Conservation (phyloP, 768 basidiomycete genomes). For the Boletus patriciae region DNA sequence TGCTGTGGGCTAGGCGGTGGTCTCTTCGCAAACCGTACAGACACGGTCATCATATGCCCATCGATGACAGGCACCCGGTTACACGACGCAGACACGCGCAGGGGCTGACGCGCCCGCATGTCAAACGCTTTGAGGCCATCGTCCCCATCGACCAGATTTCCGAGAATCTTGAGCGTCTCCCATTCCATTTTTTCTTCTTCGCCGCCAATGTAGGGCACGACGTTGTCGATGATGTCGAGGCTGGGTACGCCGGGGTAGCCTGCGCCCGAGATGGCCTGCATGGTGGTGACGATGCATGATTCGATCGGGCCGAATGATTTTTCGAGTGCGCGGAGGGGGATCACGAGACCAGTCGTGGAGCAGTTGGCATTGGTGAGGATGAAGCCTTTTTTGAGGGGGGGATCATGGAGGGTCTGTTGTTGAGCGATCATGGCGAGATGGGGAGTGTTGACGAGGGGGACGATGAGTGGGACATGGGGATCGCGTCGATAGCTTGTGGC, state of each 20-base stretch:
- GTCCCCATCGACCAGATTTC: constrained; percentile 64
- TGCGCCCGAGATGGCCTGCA: constrained; percentile 96
- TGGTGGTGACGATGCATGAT: constrained; percentile 85
- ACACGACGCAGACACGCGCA: constrained; percentile 91
- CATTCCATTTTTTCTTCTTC: constrained; percentile 99
- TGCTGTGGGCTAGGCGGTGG: constrained; percentile 87
- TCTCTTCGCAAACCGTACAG: constrained; percentile 73
- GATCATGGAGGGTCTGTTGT: constrained; percentile 69
- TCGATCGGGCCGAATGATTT: constrained; percentile 93
- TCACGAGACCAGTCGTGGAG: constrained; percentile 89
- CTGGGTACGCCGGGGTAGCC: constrained; percentile 95
- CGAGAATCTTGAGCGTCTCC: constrained; percentile 97
- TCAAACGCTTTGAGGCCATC: constrained; percentile 68
- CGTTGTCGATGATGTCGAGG: constrained; percentile 93
- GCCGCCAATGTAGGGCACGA: constrained; percentile 90
- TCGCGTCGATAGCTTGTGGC: constrained; percentile 96
- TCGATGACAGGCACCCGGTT: constrained; percentile 96
- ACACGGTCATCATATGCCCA: constrained; percentile 90
- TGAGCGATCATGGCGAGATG: constrained; percentile 84
- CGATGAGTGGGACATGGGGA: constrained; percentile 90
- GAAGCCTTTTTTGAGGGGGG: constrained; percentile 78
- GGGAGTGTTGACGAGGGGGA: constrained; percentile 89
- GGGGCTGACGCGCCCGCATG: constrained; percentile 74
- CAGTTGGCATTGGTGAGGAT: constrained; percentile 99
- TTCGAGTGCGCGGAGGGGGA: constrained; percentile 90